Percentiles rank a stretch among this genome's conserved stretches.
Evolutionary conservation across 169 alveolate genomes (phyloP).

Genomic region (Eimeria tenella): DNA sequence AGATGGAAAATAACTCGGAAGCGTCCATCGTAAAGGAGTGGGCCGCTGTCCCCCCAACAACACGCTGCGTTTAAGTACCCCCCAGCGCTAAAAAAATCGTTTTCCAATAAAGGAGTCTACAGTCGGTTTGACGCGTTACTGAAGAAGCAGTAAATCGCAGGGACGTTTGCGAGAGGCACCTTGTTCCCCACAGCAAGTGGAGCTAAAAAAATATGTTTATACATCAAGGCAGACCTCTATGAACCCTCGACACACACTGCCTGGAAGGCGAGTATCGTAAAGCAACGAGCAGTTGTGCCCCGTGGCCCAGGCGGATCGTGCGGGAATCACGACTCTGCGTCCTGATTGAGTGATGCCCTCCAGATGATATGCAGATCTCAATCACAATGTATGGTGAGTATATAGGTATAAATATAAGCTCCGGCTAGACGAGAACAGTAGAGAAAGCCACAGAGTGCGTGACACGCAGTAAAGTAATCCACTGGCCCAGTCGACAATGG

Average conservation of each 20-base stretch:
- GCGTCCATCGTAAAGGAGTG: conserved; percentile 67
- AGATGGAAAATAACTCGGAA: conserved; percentile 65
- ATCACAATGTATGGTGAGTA: too few relatives aligned
- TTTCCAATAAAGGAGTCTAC: background rate
- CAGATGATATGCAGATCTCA: too few relatives aligned
- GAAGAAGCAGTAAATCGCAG: background rate
- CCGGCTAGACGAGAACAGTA: background rate
- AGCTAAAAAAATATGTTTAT: background rate
- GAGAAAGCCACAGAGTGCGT: conserved; percentile 65
- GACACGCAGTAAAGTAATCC: background rate
- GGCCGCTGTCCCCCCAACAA: conserved; percentile 18
- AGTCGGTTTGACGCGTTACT: background rate
- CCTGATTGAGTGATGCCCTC: too few relatives aligned
- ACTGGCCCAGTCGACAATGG: conserved; percentile 14
- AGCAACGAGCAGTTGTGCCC: too few relatives aligned
- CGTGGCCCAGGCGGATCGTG: too few relatives aligned
- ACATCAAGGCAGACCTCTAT: background rate
- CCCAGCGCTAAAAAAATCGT: background rate
- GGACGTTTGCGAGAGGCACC: background rate
- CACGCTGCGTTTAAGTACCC: background rate
- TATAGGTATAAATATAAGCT: too few relatives aligned
- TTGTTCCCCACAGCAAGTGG: background rate
- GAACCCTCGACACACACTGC: too few relatives aligned
- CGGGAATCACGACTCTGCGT: too few relatives aligned
- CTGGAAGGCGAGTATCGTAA: too few relatives aligned